Conservation (phyloP, 164 flowering plant species). For the Umbilicus rupestris region DNA sequence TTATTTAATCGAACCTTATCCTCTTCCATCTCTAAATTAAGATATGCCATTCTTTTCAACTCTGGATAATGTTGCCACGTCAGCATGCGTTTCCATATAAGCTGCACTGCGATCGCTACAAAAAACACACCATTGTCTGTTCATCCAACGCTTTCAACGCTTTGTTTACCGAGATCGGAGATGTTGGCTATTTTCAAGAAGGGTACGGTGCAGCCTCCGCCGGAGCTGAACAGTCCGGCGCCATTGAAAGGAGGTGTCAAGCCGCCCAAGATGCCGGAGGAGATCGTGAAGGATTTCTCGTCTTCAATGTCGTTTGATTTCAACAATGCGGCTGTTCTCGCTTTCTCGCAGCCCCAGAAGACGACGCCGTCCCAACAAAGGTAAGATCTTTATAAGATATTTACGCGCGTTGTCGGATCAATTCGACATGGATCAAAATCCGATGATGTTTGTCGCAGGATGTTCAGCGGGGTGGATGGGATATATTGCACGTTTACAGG, state of each 20-base stretch:
- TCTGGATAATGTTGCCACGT: neutral
- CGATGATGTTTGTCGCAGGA: constrained; percentile 13
- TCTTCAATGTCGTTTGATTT: constrained; percentile 32
- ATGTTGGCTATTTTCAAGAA: constrained; percentile 60
- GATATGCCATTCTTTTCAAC: neutral
- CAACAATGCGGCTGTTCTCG: constrained; percentile 29
- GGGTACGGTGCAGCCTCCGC: constrained; percentile 35
- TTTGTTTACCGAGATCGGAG: neutral
- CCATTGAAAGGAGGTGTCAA: constrained; percentile 14
- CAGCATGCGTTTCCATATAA: neutral
- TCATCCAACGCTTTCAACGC: too few relatives aligned
- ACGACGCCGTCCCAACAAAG: constrained; percentile 23
- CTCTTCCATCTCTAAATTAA: neutral
- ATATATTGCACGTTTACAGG: constrained; percentile 73
- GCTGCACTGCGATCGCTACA: neutral
- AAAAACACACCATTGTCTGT: too few relatives aligned
- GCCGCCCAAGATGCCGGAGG: constrained; percentile 35
- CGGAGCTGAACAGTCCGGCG: constrained; percentile 47
- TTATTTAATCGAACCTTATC: neutral
- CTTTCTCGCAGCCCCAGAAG: constrained; percentile 23
- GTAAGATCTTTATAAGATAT: too few relatives aligned
- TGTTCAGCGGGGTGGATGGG: constrained; percentile 47
- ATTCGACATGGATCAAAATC: too few relatives aligned
- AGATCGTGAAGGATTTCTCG: constrained; percentile 29
- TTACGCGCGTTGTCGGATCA: too few relatives aligned